phyloP scores from a whole-genome alignment of 805 yeast species.

The Nakazawaea ambrosiae region DNA sequence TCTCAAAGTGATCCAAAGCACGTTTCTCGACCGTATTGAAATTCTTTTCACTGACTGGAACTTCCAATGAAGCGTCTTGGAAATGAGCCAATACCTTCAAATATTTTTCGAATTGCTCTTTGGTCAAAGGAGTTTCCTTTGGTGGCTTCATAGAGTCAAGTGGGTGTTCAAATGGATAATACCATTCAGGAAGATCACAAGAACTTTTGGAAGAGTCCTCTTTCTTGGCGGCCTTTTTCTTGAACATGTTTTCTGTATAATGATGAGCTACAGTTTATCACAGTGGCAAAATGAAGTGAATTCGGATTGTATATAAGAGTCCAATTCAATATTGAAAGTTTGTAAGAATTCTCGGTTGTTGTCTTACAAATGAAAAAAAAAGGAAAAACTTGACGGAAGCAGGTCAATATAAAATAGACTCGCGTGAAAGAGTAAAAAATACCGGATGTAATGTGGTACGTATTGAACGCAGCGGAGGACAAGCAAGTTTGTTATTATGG shows the following conservation, averaged over 20 bases:
- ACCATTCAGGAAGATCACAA: background rate
- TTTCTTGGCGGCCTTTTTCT: background rate
- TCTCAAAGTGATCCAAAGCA: constrained; percentile 46
- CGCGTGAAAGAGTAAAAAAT: too few relatives aligned
- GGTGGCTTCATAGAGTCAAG: constrained; percentile 5
- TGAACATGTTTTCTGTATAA: constrained; percentile 1
- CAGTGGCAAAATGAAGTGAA: too few relatives aligned
- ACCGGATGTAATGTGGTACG: too few relatives aligned
- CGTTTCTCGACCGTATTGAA: constrained; percentile 19
- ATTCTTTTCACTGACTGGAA: constrained; percentile 45
- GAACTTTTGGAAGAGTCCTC: background rate
- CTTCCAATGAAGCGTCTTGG: constrained; percentile 37
- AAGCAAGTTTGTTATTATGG: too few relatives aligned
- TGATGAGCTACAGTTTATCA: too few relatives aligned
- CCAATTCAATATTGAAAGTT: too few relatives aligned
- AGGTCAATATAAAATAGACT: too few relatives aligned
- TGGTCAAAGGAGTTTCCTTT: constrained; percentile 28
- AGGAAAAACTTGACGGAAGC: too few relatives aligned
- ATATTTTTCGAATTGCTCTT: constrained; percentile 55
- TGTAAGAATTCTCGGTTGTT: too few relatives aligned
- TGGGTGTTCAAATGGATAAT: constrained; percentile 10
- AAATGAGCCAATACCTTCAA: constrained; percentile 56
- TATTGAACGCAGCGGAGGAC: too few relatives aligned
- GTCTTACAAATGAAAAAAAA: too few relatives aligned
- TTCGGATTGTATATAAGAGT: too few relatives aligned